These are phyloP conservation scores for Diplocarpon mali DNA, from an alignment of 2,329 filamentous ascomycete genomes.

Conservation along the genomic window DNA sequence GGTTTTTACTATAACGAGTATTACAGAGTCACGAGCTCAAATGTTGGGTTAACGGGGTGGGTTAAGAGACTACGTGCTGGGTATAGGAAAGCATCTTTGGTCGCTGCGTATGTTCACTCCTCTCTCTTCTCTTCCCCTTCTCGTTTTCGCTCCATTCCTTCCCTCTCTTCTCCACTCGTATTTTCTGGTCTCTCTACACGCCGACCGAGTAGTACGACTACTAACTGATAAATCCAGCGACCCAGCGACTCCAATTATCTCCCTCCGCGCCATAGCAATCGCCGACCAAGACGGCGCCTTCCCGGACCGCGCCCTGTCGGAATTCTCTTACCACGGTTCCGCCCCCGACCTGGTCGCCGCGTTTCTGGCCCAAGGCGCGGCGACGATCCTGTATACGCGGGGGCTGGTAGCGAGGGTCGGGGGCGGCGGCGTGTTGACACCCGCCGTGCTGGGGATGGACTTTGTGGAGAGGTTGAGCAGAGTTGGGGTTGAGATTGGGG, in stretches of 20 bases:
- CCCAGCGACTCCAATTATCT: not conserved
- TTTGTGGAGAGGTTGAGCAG: slow-evolving; percentile 1
- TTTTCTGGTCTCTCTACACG: not conserved
- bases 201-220: not conserved
- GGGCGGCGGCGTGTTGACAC: slow-evolving; percentile 3
- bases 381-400: slow-evolving; percentile 1
- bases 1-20: slow-evolving; percentile 6
- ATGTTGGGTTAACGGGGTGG: not conserved
- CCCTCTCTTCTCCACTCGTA: not conserved
- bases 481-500: slow-evolving; percentile 2
- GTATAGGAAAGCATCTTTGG: not conserved
- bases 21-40: not conserved
- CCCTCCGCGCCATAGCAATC: slow-evolving; percentile 2
- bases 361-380: slow-evolving; percentile 3
- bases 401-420: not conserved
- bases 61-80: not conserved
- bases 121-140: not conserved
- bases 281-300: slow-evolving; percentile 6
- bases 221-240: not conserved
- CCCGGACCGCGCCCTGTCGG: slow-evolving; percentile 4
- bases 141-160: not conserved
- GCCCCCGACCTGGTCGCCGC: not conserved
- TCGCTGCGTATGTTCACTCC: not conserved
- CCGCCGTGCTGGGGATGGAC: not conserved
- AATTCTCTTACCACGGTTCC: not conserved